Base-by-base conservation (phyloP, 169 alveolate genomes). In the Plasmodium coatneyi region DNA sequence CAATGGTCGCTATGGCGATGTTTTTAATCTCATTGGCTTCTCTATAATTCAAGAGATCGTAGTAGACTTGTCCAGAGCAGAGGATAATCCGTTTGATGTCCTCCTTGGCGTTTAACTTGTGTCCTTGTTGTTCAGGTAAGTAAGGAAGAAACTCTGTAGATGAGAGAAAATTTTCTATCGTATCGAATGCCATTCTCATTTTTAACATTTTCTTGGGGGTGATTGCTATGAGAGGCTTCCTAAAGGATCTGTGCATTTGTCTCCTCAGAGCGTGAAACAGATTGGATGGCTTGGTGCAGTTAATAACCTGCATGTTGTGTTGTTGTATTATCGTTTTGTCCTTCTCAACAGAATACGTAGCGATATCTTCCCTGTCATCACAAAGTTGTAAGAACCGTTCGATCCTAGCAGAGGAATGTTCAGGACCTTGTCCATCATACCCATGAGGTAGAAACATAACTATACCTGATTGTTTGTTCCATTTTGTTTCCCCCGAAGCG, bases 401-500 rank as follows among this genome's bases (percentile, higher is more conserved):
- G 56, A 98, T 92, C 14, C 99, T 83, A 12, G 98, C 99, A 28
- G 99, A 97, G 7, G 99, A 97, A 90, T 98, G 99, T 90, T 98
- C 99, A n/a, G 99, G 99, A 3, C 99, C 99, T 89, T 98, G 98
- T 2, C 99, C 99, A 89, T 98, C 99, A 93, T 96, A 98, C 32
- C 99, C 99, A 95, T 98, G 99, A 30, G 99, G 99, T 54, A 98
- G 95, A 39, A 98, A 93, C 96, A 98, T 92, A 14, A 95, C 96
- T 28, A 98, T 90, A 14, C 99, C 99, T 34, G 97, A 92, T 43
- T 96, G 96, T 66, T 96, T 96, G 76, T 97, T 96, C 99, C 99
- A 98, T 95, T 98, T 99, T 66, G 99, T 96, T 92, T 98, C 99
- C 1, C 99, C 99, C 32, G 98, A 92, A 52, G 98, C 98, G 14